A percentile compares a stretch with the other conserved stretches of the same genome.
Conservation (phyloP, 1,284 basidiomycete genomes). For the Boletellus dicymbophilus region DNA sequence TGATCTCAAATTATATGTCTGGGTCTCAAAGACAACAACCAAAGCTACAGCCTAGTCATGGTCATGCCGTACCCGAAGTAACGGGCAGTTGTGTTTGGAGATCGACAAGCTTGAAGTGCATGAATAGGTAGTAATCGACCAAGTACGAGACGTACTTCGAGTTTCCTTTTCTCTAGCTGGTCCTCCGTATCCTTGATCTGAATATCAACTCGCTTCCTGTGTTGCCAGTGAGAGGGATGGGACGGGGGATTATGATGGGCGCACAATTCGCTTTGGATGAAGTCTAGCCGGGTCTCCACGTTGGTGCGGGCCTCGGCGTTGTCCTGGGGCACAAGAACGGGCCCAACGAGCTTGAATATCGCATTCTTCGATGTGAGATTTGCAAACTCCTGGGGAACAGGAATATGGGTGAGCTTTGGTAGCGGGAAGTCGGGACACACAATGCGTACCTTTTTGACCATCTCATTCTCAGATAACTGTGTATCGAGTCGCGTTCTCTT, state of each 20-base stretch:
- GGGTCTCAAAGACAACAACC: too few species aligned
- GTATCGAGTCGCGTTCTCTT: slow-evolving; percentile 84
- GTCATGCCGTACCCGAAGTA: neutral
- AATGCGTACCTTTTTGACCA: slow-evolving; percentile 79
- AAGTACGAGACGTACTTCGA: slow-evolving; percentile 53
- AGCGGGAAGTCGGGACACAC: neutral
- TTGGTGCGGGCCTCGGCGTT: slow-evolving; percentile 86
- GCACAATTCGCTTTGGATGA: slow-evolving; percentile 90
- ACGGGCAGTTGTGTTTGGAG: slow-evolving; percentile 58
- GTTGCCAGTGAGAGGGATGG: slow-evolving; percentile 6
- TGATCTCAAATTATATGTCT: too few species aligned
- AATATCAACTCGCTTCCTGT: slow-evolving; percentile 78
- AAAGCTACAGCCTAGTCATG: slow-evolving; percentile 11
- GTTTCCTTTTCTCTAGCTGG: slow-evolving; percentile 77
- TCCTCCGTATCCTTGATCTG: slow-evolving; percentile 77
- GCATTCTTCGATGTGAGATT: slow-evolving; percentile 75
- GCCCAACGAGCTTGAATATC: slow-evolving; percentile 93
- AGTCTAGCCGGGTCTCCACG: slow-evolving; percentile 90
- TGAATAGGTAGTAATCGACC: slow-evolving; percentile 13
- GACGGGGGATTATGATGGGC: slow-evolving; percentile 30
- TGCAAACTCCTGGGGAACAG: slow-evolving; percentile 82
- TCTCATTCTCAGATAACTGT: slow-evolving; percentile 90
- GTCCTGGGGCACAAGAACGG: slow-evolving; percentile 91
- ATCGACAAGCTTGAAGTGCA: slow-evolving; percentile 56
- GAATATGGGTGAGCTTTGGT: neutral